These are phyloP conservation scores for Geranium brycei DNA, from an alignment of 345 rosid species.

Conservation along the genomic window DNA sequence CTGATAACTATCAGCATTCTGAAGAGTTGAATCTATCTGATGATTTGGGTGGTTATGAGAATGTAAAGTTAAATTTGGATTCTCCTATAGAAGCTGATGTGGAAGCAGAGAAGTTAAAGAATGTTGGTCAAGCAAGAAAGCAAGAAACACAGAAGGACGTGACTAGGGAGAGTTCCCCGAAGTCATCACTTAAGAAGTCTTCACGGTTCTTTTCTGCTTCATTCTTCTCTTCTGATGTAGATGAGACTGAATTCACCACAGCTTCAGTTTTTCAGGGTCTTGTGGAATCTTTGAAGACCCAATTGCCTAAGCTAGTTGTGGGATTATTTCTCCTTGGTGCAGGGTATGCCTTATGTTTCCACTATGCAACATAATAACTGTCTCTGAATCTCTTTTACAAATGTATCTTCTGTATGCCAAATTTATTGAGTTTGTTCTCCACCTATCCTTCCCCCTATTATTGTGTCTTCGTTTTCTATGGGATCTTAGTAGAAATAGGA, in stretches of 20 bases:
- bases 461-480: neutral
- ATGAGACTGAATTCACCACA: slow-evolving; percentile 54
- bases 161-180: slow-evolving; percentile 57
- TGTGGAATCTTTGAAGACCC: slow-evolving; percentile 46
- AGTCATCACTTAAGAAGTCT: slow-evolving; percentile 69
- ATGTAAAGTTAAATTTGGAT: slow-evolving; percentile 38
- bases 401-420: neutral
- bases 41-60: slow-evolving; percentile 46
- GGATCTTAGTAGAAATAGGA: neutral
- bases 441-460: too few species aligned
- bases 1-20: slow-evolving; percentile 35
- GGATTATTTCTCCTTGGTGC: slow-evolving; percentile 65
- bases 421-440: neutral
- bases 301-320: slow-evolving; percentile 69
- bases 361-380: slow-evolving; percentile 2
- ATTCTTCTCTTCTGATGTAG: slow-evolving; percentile 74
- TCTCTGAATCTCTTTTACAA: too few species aligned
- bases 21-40: slow-evolving; percentile 34
- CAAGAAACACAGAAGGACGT: slow-evolving; percentile 64
- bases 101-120: slow-evolving; percentile 58
- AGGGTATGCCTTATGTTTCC: slow-evolving; percentile 43
- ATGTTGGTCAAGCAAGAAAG: slow-evolving; percentile 36
- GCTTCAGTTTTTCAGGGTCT: slow-evolving; percentile 66
- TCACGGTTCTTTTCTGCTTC: slow-evolving; percentile 97
- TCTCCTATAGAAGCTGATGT: slow-evolving; percentile 44